phyloP scores from a whole-genome alignment of 352 stramenopile species.

The Saprolegnia parasitica region DNA sequence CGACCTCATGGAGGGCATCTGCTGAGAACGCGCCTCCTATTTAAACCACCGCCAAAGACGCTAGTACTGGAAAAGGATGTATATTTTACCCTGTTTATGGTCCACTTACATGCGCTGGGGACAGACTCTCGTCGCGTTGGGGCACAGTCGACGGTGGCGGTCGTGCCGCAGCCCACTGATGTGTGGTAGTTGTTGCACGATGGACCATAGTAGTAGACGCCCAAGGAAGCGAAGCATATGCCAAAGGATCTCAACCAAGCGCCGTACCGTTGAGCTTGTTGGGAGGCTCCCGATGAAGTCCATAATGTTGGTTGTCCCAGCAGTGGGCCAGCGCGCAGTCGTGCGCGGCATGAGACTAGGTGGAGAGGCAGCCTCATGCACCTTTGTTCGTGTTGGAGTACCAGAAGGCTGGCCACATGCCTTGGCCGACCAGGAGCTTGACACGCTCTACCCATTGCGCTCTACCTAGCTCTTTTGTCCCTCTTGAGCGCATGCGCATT shows the following conservation, averaged over 20 bases:
- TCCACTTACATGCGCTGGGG: conserved; percentile 22
- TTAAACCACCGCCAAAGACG: neutral
- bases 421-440: conserved; percentile 29
- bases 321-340: conserved; percentile 13
- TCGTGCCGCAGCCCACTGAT: conserved; percentile 3
- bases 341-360: conserved; percentile 17
- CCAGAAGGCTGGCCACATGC: conserved; percentile 40
- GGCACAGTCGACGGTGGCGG: neutral
- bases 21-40: neutral
- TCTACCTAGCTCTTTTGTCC: no score
- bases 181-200: conserved; percentile 19
- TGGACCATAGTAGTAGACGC: conserved; percentile 23
- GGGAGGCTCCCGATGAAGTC: conserved; percentile 10
- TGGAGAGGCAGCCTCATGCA: no score
- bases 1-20: conserved; percentile 19
- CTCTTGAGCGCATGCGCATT: no score
- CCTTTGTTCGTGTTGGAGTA: no score
- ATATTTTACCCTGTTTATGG: conserved; percentile 5
- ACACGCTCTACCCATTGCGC: conserved; percentile 34
- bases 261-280: conserved; percentile 2
- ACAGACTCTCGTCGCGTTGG: conserved; percentile 2
- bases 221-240: neutral
- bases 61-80: no score
- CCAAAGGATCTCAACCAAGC: neutral
- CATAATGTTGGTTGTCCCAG: conserved; percentile 18